A percentile compares a stretch with the other conserved stretches of the same genome.
These are phyloP conservation scores for Alliaria petiolata DNA, from an alignment of 345 rosid genomes.

Conservation along the genomic window DNA sequence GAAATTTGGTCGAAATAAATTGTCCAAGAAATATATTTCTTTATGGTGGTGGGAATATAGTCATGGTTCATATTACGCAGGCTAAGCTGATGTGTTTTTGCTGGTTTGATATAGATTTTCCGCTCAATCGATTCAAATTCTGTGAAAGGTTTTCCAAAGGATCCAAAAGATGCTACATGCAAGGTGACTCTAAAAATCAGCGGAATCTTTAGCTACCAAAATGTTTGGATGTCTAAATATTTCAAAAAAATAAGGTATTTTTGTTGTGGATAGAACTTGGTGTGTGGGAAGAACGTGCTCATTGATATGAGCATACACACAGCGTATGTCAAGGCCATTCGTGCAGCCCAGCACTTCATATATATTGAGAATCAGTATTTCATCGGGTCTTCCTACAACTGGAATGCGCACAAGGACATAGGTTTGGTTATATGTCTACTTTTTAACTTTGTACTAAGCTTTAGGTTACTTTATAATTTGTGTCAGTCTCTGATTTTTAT, in stretches of 20 bases:
- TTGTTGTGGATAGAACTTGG: slow-evolving; percentile 54
- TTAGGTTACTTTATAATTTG: not conserved
- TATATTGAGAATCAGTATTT: slow-evolving; percentile 93
- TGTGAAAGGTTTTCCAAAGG: slow-evolving; percentile 75
- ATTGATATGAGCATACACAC: slow-evolving; percentile 90
- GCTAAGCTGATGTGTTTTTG: slow-evolving; percentile 36
- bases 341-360: slow-evolving; percentile 78
- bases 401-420: slow-evolving; percentile 67
- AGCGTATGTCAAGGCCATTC: slow-evolving; percentile 84
- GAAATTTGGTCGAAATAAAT: not conserved
- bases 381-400: slow-evolving; percentile 82
- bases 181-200: slow-evolving; percentile 42
- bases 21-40: not conserved
- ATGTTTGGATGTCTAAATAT: slow-evolving; percentile 1
- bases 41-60: not conserved
- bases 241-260: not conserved
- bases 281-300: slow-evolving; percentile 78
- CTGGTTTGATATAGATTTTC: slow-evolving; percentile 51
- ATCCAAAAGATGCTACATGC: slow-evolving; percentile 61
- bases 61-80: not conserved
- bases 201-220: not conserved
- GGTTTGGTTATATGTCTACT: slow-evolving; percentile 39
- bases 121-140: slow-evolving; percentile 90
- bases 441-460: not conserved
- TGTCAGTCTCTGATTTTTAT: not conserved